These are phyloP conservation scores for Xerocomus cyaneibrunnescens DNA, from an alignment of 1,284 basidiomycete genomes.

Conservation along the genomic window DNA sequence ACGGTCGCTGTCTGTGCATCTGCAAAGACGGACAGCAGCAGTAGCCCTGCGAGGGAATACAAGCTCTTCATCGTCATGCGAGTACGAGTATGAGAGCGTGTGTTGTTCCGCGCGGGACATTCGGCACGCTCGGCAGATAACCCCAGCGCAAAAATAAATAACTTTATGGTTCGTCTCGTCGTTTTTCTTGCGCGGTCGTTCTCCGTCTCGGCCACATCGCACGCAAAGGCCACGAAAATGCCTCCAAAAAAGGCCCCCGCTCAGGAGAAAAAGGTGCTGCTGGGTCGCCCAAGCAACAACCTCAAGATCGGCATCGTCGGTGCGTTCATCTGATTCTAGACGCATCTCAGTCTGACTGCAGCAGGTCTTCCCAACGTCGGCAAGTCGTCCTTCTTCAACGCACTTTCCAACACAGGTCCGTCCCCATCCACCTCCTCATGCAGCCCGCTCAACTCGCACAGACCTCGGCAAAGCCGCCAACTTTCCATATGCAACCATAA, in stretches of 20 bases:
- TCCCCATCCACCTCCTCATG: not conserved
- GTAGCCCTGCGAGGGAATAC: slow-evolving; percentile 24
- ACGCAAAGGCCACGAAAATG: slow-evolving; percentile 63
- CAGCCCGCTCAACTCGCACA: slow-evolving; percentile 32
- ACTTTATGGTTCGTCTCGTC: too few species aligned
- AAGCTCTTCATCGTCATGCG: slow-evolving; percentile 23
- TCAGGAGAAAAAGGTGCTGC: slow-evolving; percentile 80
- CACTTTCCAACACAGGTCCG: slow-evolving; percentile 85
- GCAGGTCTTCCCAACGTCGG: slow-evolving; percentile 91
- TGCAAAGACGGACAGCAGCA: slow-evolving; percentile 32
- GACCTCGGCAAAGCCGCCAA: slow-evolving; percentile 98
- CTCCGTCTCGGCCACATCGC: slow-evolving; percentile 20
- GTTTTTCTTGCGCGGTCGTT: slow-evolving; percentile 22
- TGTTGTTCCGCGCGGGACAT: not conserved
- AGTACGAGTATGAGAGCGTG: slow-evolving; percentile 2
- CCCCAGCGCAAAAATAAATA: slow-evolving; percentile 4
- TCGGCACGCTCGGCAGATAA: slow-evolving; percentile 31
- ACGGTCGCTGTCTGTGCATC: slow-evolving; percentile 50
- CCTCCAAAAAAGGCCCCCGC: slow-evolving; percentile 79
- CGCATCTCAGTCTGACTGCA: slow-evolving; percentile 16
- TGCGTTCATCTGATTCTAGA: slow-evolving; percentile 42
- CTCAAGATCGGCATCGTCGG: slow-evolving; percentile 96
- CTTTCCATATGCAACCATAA: slow-evolving; percentile 98
- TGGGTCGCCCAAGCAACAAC: slow-evolving; percentile 93
- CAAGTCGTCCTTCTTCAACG: slow-evolving; percentile 95